Evolutionary conservation across 768 basidiomycete genomes (phyloP).

Genomic region (Kwoniella heveanensis): DNA sequence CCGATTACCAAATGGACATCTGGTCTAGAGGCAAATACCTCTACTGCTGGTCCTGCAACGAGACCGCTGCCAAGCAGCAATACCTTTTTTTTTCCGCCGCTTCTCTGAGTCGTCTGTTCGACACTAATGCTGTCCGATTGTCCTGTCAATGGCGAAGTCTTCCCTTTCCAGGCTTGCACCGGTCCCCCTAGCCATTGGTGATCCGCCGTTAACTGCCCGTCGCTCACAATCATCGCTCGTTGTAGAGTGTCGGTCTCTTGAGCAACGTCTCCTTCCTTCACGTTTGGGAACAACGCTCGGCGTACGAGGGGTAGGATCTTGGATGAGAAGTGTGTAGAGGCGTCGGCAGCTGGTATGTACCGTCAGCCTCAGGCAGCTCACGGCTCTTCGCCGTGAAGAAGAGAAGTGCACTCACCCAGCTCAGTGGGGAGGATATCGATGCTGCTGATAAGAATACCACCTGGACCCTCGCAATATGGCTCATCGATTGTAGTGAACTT

Average conservation of each 20-base stretch:
- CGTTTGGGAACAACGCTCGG: conserved; percentile 59
- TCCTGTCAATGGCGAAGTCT: not conserved
- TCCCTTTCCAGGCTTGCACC: conserved; percentile 54
- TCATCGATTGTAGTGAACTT: conserved; percentile 71
- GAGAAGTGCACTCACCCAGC: conserved; percentile 59
- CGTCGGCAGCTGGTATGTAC: conserved; percentile 64
- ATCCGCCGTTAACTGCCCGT: conserved; percentile 62
- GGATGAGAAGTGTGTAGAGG: conserved; percentile 73
- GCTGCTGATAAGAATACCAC: conserved; percentile 73
- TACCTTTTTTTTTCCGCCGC: conserved; percentile 62
- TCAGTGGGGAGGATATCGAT: conserved; percentile 89
- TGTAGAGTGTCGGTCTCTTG: conserved; percentile 59
- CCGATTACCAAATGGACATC: conserved; percentile 77
- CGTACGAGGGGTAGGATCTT: conserved; percentile 70
- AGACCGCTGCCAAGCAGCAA: conserved; percentile 91
- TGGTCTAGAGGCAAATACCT: conserved; percentile 65
- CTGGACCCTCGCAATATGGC: conserved; percentile 64
- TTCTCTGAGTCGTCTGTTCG: not conserved
- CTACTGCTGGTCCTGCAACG: conserved; percentile 86
- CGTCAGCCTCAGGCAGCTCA: not conserved
- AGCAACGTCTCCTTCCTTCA: conserved; percentile 50
- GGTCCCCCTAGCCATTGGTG: conserved; percentile 66
- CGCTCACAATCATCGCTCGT: conserved; percentile 70
- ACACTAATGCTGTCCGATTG: not conserved
- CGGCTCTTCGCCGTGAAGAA: not conserved